These are phyloP conservation scores for Podochytrium sp. DNA, from an alignment of 192 early-diverging fungal species.

Conservation along the genomic window DNA sequence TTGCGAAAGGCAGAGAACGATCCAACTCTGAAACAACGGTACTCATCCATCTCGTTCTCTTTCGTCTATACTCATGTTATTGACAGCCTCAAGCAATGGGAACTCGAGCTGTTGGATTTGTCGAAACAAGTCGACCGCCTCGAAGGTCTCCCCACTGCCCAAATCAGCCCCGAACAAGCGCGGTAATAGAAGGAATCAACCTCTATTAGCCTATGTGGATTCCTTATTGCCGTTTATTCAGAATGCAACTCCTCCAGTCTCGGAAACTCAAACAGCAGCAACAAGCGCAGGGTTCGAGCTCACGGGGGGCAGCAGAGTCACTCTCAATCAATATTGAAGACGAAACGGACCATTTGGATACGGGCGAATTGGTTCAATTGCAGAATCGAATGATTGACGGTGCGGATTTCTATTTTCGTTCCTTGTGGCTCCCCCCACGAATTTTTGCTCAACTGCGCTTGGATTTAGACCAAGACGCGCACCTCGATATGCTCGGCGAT, in stretches of 20 bases:
- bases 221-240: not conserved
- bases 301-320: not conserved
- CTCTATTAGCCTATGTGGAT: not conserved
- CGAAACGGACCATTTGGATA: constrained; percentile 35
- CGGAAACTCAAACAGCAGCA: not conserved
- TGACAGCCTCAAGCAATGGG: constrained; percentile 52
- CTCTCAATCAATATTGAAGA: constrained; percentile 48
- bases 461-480: constrained; percentile 73
- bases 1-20: not conserved
- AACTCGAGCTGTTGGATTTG: constrained; percentile 67
- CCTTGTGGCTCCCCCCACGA: no score
- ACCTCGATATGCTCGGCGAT: constrained; percentile 65
- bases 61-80: no score
- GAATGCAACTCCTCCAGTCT: not conserved
- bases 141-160: constrained; percentile 21
- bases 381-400: constrained; percentile 71
- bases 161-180: constrained; percentile 14
- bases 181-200: not conserved
- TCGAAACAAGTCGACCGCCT: constrained; percentile 61
- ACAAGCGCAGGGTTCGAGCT: constrained; percentile 6
- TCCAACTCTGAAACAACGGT: not conserved
- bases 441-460: not conserved
- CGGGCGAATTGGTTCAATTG: constrained; percentile 58
- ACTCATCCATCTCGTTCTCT: no score
- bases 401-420: no score